Evolutionary conservation across 495 filamentous ascomycete species (phyloP), one percentile per base, ranked within the genome.

Genomic region (Hypoxylon fuscum): DNA sequence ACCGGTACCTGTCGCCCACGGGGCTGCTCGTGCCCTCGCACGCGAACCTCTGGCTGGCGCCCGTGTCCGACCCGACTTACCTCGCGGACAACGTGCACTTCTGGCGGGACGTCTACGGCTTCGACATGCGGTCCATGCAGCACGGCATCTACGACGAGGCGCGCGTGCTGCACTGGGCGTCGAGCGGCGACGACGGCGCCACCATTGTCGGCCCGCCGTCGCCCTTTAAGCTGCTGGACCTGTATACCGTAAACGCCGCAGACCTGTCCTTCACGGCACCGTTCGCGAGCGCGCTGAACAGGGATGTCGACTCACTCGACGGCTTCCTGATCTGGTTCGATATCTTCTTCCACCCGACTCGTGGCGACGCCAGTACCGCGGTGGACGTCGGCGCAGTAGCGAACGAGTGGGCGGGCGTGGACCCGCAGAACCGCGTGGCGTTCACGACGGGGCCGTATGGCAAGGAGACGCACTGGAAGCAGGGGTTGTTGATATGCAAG

Each of bases 51-150:
- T 96, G 90, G 85, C 77, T 96, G 69, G 92, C 92, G 14, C 93
- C 88, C 25, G 90, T 96, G 41, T 86, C 92, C 55, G 93, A 96
- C 72, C 87, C 88, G 40, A 90, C 93, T 40, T 96, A 93, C 80
- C 88, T 96, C 73, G 85, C 92, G 54, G 93, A 97, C 69, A 92
- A 94, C 78, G 89, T 96, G 60, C 80, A 83, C 68, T 97, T 96
- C 82, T 99, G 95, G 95, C 90, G 96, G 72, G 96, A 97, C 62
- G 93, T 99, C 10, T 99, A 97, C 76, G 95, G 95, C 51, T 99
- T 99, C 76, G 87, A 99, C 79, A 97, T 95, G 81, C 87, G 86
- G 58, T 91, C 93, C 17, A 90, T 98, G 83, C 90, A 92, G 75
- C 76, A 85, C 55, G 90, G 87, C 46, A 92, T 92, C 55, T 85